Evolutionary conservation across 164 flowering plant genomes (phyloP), one percentile per base, ranked within the genome.

Genomic region (Berberis vulgaris): DNA sequence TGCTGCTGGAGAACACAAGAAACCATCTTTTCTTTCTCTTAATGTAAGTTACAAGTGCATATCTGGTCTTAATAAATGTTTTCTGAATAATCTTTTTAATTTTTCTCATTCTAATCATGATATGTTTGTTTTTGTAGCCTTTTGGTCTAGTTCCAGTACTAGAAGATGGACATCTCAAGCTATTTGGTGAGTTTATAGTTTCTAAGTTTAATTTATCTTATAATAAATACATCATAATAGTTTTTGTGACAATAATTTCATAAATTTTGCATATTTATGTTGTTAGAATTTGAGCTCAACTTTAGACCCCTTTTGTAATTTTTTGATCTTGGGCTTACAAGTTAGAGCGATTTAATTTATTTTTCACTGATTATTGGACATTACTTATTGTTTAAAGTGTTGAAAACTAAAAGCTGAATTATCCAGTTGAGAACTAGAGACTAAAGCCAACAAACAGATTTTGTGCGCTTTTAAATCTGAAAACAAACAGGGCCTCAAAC

Each of bases 61-160:
- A 5, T 55, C 9, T 39, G 3, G 7, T 38, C 7, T 62, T 3
- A 12, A 26, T n/a, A 9, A 49, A 4, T 39, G 5, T n/a, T n/a
- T 41, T 12, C 10, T 12, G 71, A 44, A 3, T 4, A 39, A 11
- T 41, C 5, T 52, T 43, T 53, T 10, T 53, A 38, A 54, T 38
- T 43, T 64, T 26, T 1, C 6, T 64, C 1, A 5, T 0, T 39
- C 10, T 52, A 11, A 52, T 63, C 11, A 50, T 7, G 7, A 2
- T 42, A 2, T 42, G 2, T 59, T n/a, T 44, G 43, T 11, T 7
- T 63, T 53, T 64, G 42, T 39, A 78, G 81, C 79, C 78, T 0
- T 78, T 75, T 49, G 80, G 79, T 10, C 62, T 64, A 13, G 65
- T 73, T 64, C 81, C 81, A 1, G 79, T 69, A 2, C 66, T 55